Percentiles rank a stretch among this genome's conserved stretches.
Evolutionary conservation across 2,329 filamentous ascomycete genomes (phyloP).

Genomic region (Diaporthe sp.): DNA sequence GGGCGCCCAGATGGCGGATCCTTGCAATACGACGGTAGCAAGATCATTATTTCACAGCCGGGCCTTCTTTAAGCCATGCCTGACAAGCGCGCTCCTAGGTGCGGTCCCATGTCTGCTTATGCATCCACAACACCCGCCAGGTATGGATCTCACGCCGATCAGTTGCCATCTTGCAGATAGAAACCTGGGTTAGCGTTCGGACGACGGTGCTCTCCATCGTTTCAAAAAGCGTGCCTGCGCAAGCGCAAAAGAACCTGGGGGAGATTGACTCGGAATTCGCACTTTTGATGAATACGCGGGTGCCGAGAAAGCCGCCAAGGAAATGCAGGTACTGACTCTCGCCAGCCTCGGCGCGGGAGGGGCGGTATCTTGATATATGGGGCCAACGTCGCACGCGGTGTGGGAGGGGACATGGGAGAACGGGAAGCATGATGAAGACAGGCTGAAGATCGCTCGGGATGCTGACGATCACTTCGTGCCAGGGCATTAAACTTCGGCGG

Average conservation of each 20-base stretch:
- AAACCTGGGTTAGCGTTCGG: background rate
- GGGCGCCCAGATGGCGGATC: background rate
- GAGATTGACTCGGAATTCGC: conserved; percentile 41
- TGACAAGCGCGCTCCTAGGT: background rate
- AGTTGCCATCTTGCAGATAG: too few relatives aligned
- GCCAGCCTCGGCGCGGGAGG: conserved; percentile 33
- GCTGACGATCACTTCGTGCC: conserved; percentile 45
- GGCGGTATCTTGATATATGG: conserved; percentile 44
- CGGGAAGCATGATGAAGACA: conserved; percentile 48
- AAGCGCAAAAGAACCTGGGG: conserved; percentile 34
- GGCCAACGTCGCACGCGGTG: conserved; percentile 45
- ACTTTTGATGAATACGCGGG: conserved; percentile 41
- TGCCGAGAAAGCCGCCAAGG: conserved; percentile 44
- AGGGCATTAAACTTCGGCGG: conserved; percentile 44
- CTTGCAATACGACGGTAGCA: background rate
- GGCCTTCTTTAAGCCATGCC: background rate
- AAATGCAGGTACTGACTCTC: conserved; percentile 43
- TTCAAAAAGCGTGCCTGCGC: background rate
- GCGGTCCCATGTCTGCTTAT: background rate
- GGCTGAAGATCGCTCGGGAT: conserved; percentile 45
- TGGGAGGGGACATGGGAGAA: conserved; percentile 44
- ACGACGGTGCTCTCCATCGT: background rate
- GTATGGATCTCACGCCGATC: background rate
- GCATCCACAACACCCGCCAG: background rate
- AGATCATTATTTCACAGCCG: background rate